Percentiles rank a stretch among this genome's conserved stretches.
Evolutionary conservation across 1,139 yeast species (phyloP).

Genomic region (Blastobotrys aristatus): DNA sequence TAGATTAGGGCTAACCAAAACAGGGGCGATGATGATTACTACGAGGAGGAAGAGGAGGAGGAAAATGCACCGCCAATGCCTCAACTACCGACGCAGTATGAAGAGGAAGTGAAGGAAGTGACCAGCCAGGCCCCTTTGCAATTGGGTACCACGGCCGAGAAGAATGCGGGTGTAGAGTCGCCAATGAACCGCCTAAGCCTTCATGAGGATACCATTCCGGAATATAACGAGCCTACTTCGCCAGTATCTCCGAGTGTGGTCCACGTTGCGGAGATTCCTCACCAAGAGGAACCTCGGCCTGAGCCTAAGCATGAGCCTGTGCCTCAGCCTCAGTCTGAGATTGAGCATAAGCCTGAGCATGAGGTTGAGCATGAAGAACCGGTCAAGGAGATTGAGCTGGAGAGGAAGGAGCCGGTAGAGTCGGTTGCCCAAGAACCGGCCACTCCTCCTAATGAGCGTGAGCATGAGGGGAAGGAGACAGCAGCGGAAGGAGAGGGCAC

Average conservation of each 20-base stretch:
- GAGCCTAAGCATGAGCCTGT: no score
- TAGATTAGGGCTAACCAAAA: constrained; percentile 1
- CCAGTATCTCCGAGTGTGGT: no score
- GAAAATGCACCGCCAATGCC: constrained; percentile 29
- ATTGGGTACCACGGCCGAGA: constrained; percentile 23
- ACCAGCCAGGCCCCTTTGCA: constrained; percentile 21
- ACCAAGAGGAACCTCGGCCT: no score
- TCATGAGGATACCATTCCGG: no score
- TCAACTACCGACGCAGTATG: constrained; percentile 19
- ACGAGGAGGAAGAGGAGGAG: constrained; percentile 24
- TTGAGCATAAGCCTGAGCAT: not conserved
- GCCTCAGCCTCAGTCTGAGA: constrained; percentile 6
- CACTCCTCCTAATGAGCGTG: not conserved
- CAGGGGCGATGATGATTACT: constrained; percentile 27
- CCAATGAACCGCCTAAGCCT: no score
- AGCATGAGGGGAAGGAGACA: not conserved
- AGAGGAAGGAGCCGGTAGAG: constrained; percentile 20
- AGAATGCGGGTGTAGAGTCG: no score
- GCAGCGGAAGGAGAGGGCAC: not conserved
- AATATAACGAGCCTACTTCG: no score
- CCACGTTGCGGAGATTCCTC: no score
- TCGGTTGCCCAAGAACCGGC: constrained; percentile 17
- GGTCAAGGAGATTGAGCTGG: not conserved
- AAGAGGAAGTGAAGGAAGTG: not conserved
- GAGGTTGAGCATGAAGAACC: constrained; percentile 1